Conservation (phyloP, 2,329 filamentous ascomycete genomes). For the Fusarium nematophilum region DNA sequence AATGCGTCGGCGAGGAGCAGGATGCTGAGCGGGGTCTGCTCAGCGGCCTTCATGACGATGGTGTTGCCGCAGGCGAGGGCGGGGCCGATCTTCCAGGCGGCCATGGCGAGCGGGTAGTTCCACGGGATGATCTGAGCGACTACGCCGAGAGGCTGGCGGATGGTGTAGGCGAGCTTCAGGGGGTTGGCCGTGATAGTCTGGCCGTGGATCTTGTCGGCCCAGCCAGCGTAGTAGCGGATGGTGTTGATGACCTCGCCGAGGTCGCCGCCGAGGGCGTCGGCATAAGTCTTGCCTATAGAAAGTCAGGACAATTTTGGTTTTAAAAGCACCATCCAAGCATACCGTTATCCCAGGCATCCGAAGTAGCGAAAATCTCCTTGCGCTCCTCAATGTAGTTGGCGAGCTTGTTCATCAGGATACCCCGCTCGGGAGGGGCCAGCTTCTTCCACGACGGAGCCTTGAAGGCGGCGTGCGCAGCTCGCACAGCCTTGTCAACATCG, state of each 20-base stretch:
- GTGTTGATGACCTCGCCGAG: constrained; percentile 58
- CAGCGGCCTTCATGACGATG: constrained; percentile 77
- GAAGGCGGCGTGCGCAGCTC: constrained; percentile 72
- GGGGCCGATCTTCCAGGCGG: constrained; percentile 81
- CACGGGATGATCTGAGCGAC: constrained; percentile 88
- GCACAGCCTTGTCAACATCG: constrained; percentile 47
- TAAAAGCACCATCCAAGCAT: constrained; percentile 44
- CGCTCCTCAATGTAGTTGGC: constrained; percentile 70
- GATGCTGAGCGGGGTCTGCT: constrained; percentile 79
- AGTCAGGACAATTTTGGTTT: constrained; percentile 44
- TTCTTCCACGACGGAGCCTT: constrained; percentile 75
- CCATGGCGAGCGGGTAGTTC: constrained; percentile 86
- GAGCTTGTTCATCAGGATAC: constrained; percentile 75
- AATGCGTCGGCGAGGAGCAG: constrained; percentile 71
- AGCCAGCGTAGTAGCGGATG: constrained; percentile 67
- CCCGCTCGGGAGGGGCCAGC: constrained; percentile 72
- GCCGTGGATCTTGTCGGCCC: constrained; percentile 87
- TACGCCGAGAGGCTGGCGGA: constrained; percentile 68
- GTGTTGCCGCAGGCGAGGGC: constrained; percentile 78
- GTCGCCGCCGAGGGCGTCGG: constrained; percentile 69
- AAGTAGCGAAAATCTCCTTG: constrained; percentile 57
- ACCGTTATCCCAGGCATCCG: constrained; percentile 76
- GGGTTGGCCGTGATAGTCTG: constrained; percentile 81
- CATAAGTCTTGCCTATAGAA: constrained; percentile 67
- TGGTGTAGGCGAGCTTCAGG: constrained; percentile 82